Conservation (phyloP, 2,329 filamentous ascomycete species). For the Xylariomycetidae sp. region DNA sequence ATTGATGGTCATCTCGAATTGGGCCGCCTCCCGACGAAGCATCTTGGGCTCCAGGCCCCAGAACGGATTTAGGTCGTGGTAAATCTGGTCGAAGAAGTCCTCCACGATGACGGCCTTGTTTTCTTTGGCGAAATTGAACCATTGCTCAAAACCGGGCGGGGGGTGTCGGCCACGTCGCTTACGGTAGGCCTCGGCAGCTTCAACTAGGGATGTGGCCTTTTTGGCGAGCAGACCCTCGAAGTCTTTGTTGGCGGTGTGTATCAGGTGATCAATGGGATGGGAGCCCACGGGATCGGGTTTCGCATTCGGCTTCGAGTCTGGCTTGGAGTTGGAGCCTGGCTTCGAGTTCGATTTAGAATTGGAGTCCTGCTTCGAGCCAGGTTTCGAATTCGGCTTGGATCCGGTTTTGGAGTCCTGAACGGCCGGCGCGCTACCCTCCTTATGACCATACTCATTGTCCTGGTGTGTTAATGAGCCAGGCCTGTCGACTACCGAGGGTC, state of each 20-base stretch:
- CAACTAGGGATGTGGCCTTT: conserved; percentile 36
- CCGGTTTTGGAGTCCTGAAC: conserved; percentile 2
- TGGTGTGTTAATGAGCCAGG: no score
- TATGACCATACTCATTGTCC: no score
- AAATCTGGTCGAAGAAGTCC: conserved; percentile 49
- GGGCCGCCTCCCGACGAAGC: conserved; percentile 48
- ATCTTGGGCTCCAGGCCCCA: conserved; percentile 46
- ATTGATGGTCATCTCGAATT: conserved; percentile 59
- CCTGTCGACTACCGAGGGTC: background rate
- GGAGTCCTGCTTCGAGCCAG: no score
- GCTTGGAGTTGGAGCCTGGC: no score
- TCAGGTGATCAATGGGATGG: conserved; percentile 43
- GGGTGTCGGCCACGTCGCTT: conserved; percentile 43
- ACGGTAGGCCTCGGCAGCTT: conserved; percentile 42
- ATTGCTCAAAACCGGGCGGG: conserved; percentile 43
- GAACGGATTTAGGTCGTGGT: conserved; percentile 48
- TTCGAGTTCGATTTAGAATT: no score
- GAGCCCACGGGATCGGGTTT: conserved; percentile 10
- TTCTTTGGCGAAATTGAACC: conserved; percentile 40
- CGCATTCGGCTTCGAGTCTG: background rate
- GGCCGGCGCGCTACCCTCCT: background rate
- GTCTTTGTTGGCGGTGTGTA: conserved; percentile 32
- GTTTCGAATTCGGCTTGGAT: conserved; percentile 4
- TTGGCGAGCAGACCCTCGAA: conserved; percentile 36
- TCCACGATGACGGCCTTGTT: conserved; percentile 40